phyloP scores from a whole-genome alignment of 2,329 filamentous ascomycete species.

The Fusarium tupiense region DNA sequence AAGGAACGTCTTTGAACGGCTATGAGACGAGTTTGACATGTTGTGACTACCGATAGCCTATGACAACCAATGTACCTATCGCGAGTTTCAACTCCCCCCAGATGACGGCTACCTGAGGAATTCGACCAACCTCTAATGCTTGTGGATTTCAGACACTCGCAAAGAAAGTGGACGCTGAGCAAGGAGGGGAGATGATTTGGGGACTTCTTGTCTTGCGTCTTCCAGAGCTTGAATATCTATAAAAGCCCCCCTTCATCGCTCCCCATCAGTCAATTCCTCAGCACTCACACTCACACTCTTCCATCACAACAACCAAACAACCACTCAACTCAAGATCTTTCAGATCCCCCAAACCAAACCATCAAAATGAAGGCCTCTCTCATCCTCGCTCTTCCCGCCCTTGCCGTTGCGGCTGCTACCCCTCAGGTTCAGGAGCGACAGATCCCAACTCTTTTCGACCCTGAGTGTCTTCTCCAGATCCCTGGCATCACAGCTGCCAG shows the following conservation, averaged over 20 bases:
- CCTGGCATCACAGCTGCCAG: fast-evolving
- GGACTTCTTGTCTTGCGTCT: fast-evolving
- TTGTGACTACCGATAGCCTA: too few species aligned
- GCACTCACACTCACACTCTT: conserved; percentile 1
- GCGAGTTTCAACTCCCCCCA: fast-evolving
- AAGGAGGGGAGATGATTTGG: fast-evolving
- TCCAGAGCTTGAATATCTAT: not conserved
- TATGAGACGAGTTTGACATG: not conserved
- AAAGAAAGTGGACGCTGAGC: fast-evolving
- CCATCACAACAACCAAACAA: not conserved
- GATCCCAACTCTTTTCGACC: fast-evolving
- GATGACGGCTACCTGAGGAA: too few species aligned
- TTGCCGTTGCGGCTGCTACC: not conserved
- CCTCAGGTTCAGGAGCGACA: not conserved
- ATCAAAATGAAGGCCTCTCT: not conserved
- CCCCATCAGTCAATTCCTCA: not conserved
- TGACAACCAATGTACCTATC: not conserved
- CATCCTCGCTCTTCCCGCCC: not conserved
- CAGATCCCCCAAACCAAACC: not conserved
- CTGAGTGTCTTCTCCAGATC: fast-evolving
- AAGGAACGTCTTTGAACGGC: not conserved
- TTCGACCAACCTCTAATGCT: too few species aligned
- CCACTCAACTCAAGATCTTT: not conserved
- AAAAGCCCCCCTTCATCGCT: not conserved
- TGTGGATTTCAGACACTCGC: too few species aligned